Percentiles rank a stretch among this genome's conserved stretches.
These are phyloP conservation scores for Botrytis porri DNA, from an alignment of 2,329 filamentous ascomycete genomes.

Conservation along the genomic window DNA sequence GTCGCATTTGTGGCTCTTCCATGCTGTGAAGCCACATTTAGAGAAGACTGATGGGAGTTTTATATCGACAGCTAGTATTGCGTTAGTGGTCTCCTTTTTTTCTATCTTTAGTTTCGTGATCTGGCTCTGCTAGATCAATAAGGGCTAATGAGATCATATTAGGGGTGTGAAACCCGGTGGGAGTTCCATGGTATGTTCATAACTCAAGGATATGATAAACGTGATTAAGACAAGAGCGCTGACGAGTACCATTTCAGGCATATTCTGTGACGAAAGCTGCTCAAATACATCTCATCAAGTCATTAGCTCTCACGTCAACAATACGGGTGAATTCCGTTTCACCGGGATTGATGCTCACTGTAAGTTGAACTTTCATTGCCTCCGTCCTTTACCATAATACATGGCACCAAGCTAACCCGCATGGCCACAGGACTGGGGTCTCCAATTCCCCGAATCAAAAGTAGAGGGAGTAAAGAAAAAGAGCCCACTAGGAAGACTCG, in stretches of 20 bases:
- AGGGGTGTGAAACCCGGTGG: constrained; percentile 55
- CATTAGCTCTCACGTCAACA: constrained; percentile 50
- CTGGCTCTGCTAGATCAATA: no score
- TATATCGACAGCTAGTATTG: constrained; percentile 61
- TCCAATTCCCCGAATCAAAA: constrained; percentile 27
- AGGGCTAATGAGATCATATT: neutral
- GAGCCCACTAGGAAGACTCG: constrained; percentile 27
- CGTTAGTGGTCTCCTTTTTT: constrained; percentile 42
- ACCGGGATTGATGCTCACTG: constrained; percentile 13
- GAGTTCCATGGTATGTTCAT: constrained; percentile 50
- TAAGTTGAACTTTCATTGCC: neutral
- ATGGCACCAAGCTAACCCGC: neutral
- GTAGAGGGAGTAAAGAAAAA: constrained; percentile 26
- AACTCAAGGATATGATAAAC: neutral
- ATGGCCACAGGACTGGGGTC: constrained; percentile 30
- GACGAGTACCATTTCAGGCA: constrained; percentile 45
- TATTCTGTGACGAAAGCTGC: constrained; percentile 79
- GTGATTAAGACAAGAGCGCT: no score
- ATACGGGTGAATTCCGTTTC: constrained; percentile 55
- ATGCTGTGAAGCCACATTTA: constrained; percentile 52
- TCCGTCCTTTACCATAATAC: neutral
- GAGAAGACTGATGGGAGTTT: constrained; percentile 59
- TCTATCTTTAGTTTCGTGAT: neutral
- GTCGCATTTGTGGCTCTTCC: constrained; percentile 57
- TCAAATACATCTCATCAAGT: constrained; percentile 57